Evolutionary conservation across 495 filamentous ascomycete genomes (phyloP).

Genomic region (Thozetella sp.): DNA sequence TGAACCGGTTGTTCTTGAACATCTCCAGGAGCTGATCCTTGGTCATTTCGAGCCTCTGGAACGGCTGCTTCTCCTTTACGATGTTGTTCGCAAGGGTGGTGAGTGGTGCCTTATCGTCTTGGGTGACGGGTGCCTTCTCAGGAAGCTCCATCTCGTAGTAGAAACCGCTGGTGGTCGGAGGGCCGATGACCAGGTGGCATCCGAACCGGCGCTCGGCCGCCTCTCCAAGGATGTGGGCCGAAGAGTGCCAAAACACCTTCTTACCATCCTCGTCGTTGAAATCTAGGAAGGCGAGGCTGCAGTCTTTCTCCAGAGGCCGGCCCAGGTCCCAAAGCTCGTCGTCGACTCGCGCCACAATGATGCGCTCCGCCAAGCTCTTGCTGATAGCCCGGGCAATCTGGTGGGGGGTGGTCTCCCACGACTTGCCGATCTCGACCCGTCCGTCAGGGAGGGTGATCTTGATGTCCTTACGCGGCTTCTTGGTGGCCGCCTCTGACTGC

Average conservation of each 20-base stretch:
- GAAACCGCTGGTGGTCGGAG: conserved; percentile 71
- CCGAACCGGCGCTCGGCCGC: conserved; percentile 86
- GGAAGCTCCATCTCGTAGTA: conserved; percentile 97
- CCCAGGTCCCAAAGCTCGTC: conserved; percentile 88
- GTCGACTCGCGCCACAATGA: conserved; percentile 82
- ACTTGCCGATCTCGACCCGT: conserved; percentile 59
- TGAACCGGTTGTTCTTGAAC: conserved; percentile 85
- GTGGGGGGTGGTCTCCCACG: conserved; percentile 73
- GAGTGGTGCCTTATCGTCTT: conserved; percentile 77
- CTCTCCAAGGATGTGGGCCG: conserved; percentile 92
- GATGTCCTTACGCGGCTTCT: conserved; percentile 67
- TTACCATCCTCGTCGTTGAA: conserved; percentile 85
- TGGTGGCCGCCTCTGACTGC: conserved; percentile 71
- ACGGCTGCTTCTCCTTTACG: conserved; percentile 95
- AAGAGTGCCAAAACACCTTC: conserved; percentile 72
- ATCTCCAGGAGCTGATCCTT: conserved; percentile 93
- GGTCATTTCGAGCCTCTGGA: conserved; percentile 84
- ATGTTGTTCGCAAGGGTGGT: conserved; percentile 74
- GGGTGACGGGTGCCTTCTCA: conserved; percentile 69
- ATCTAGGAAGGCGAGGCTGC: conserved; percentile 75
- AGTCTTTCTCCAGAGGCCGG: conserved; percentile 80
- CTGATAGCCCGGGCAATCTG: conserved; percentile 67
- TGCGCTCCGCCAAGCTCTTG: conserved; percentile 71
- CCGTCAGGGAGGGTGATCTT: conserved; percentile 67
- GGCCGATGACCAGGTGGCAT: conserved; percentile 90